Base-by-base conservation (phyloP, 768 basidiomycete genomes). In the Floccularia luteovirens region DNA sequence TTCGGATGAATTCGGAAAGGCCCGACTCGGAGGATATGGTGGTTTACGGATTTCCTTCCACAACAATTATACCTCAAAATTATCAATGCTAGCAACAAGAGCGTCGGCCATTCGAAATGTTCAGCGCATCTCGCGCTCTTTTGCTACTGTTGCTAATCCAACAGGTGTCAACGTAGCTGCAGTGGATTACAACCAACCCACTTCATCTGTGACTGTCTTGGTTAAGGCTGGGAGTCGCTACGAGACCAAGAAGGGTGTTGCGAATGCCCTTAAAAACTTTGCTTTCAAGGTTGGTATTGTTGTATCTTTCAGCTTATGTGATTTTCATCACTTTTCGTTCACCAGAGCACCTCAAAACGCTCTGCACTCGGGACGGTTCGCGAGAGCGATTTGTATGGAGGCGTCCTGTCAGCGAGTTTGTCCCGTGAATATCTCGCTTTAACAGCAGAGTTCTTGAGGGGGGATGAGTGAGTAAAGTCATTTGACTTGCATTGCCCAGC, bases 211-310 rank as follows among this genome's bases (percentile, higher is more conserved):
- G 56, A 90, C 91, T 36, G 70, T 97, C 53, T 75, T 94, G 47
- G 79, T 96, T 61, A 94, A 92, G 63, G 94, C 90, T 41, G 94
- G 94, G 40, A 81, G 81, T 55, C 72, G 96, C 54, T 92, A 79
- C 59, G 87, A 99, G 70, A 63, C 79, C 47, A 83, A 83, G 57
- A 78, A 90, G 31, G 94, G 94, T 52, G 78, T 91, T 43, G 92
- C 94, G 2, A 89, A 94, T 69, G 83, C 79, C 45, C 74, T 97
- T 62, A 96, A 96, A 76, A 93, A 91, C 78, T 97, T 92, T 75
- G 85, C 92, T 44, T 98, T 94, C 82, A 97, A 96, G 86, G 94
- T 97, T 49, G 35, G 79, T 56, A 21, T n/a, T n/a, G n/a, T n/a
- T n/a, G n/a, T n/a, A n/a, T n/a, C n/a, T n/a, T n/a, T n/a, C 16